Evolutionary conservation across 2,329 filamentous ascomycete genomes (phyloP).

Genomic region (Emericellopsis atlantica): DNA sequence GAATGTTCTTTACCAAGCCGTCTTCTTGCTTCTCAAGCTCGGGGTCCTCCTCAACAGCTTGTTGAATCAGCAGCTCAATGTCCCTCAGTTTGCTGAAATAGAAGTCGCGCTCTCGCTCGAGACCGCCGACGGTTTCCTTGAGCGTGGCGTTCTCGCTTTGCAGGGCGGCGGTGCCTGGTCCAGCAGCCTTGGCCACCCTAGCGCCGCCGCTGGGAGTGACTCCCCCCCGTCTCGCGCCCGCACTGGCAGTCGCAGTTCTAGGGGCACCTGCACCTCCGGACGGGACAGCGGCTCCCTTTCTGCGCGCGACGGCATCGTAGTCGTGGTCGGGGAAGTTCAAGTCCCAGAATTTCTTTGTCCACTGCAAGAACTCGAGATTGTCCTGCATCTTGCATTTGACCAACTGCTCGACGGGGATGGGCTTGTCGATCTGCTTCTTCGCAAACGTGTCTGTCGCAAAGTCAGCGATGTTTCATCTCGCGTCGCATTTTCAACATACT

Average conservation of each 20-base stretch:
- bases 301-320: conserved; percentile 78
- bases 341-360: conserved; percentile 95
- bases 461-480: conserved; percentile 2
- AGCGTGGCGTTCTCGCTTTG: conserved; percentile 77
- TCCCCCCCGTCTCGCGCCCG: conserved; percentile 38
- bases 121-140: conserved; percentile 87
- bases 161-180: conserved; percentile 57
- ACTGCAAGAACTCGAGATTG: conserved; percentile 97
- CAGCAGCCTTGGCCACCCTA: conserved; percentile 31
- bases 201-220: conserved; percentile 48
- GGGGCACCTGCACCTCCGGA: conserved; percentile 34
- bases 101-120: conserved; percentile 95
- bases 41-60: conserved; percentile 82
- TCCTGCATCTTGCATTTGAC: conserved; percentile 99
- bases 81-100: conserved; percentile 98
- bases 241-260: conserved; percentile 31
- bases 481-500: conserved; percentile 44
- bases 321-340: conserved; percentile 95
- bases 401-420: conserved; percentile 75
- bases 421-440: conserved; percentile 79
- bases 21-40: conserved; percentile 91
- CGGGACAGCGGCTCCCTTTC: conserved; percentile 62
- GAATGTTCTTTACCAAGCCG: conserved; percentile 87
- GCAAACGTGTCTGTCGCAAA: conserved; percentile 57
- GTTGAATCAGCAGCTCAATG: conserved; percentile 89